Percentiles rank a stretch among this genome's conserved stretches.
Evolutionary conservation across 331 rosid genomes (phyloP).

Genomic region (Arachis monticola): DNA sequence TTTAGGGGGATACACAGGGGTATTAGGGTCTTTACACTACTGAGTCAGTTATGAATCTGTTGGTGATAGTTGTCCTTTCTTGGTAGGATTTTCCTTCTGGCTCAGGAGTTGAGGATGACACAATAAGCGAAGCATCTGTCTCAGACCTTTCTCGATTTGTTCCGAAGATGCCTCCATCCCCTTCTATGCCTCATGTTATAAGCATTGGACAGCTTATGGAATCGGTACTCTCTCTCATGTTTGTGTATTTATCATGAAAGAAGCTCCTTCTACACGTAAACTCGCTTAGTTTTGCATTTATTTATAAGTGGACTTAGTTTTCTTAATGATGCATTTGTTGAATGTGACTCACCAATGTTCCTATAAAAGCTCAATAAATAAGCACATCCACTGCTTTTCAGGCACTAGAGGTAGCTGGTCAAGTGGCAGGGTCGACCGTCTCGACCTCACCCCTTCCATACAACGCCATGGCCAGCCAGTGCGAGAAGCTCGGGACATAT

Average conservation of each 20-base stretch:
- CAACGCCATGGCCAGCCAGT: constrained; percentile 89
- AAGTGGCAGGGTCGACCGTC: constrained; percentile 82
- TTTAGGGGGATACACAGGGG: too few relatives aligned
- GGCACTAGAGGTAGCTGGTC: constrained; percentile 99
- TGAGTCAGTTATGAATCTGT: too few relatives aligned
- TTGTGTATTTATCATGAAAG: neutral
- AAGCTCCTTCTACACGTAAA: neutral
- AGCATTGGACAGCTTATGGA: constrained; percentile 94
- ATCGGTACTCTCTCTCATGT: constrained; percentile 61
- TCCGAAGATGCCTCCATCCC: constrained; percentile 68
- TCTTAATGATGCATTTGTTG: neutral
- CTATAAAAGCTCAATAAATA: neutral
- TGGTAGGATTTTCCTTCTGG: constrained; percentile 76
- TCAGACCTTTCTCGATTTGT: constrained; percentile 71
- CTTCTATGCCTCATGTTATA: constrained; percentile 67
- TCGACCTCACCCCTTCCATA: constrained; percentile 89
- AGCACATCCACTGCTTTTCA: constrained; percentile 35
- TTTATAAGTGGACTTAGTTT: neutral
- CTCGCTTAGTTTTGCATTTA: neutral
- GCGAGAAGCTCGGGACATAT: constrained; percentile 91
- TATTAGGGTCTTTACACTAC: too few relatives aligned
- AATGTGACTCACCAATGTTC: neutral
- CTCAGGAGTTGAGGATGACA: constrained; percentile 74
- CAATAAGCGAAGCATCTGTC: constrained; percentile 83
- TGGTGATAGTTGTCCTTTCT: neutral